Evolutionary conservation across 805 yeast species (phyloP), one percentile per base, ranked within the genome.

Genomic region (Ogataea trehalophila): DNA sequence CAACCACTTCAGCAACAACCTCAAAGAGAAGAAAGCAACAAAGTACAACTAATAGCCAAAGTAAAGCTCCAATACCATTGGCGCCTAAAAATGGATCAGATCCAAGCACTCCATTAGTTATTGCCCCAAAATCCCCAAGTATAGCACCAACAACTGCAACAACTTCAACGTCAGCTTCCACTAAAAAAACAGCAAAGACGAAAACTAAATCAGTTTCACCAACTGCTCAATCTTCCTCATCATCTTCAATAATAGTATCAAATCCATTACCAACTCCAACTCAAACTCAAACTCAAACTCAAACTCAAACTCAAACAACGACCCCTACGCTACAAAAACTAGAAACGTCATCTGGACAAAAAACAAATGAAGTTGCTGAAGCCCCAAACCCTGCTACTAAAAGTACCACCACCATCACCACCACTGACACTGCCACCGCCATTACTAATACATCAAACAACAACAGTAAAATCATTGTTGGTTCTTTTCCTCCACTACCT

Each of bases 401-500:
- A 9, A 26, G 31, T 26, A 26, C 31, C 9, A 9, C 31, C 9
- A 26, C 31, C 9, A 11, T 13, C 9, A 4, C 20, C 20, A 3
- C 20, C 20, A 20, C 20, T 4, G 20, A 3, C 20, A 20, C 20
- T 4, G 20, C 20, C 20, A 20, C 20, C 20, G 20, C 31, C 9
- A 2, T 11, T 11, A 26, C 31, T 13, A 11, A 11, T 13, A 26
- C 31, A 9, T 26, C 31, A 11, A 48, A 39, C 17, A 20, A 13
- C 22, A 43, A 37, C 43, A 42, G 31, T 35, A 31, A 46, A 35
- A 44, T 49, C 6, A 51, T 51, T 17, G 44, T 51, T 37, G 55
- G 52, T 5, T 47, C 52, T 15, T 38, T 49, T 5, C 52, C 52
- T 34, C 53, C 53, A 14, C 6, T 39, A 26, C 31, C 31, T 26